phyloP scores from a whole-genome alignment of 352 stramenopile genomes.

The Aphanomyces astaci region DNA sequence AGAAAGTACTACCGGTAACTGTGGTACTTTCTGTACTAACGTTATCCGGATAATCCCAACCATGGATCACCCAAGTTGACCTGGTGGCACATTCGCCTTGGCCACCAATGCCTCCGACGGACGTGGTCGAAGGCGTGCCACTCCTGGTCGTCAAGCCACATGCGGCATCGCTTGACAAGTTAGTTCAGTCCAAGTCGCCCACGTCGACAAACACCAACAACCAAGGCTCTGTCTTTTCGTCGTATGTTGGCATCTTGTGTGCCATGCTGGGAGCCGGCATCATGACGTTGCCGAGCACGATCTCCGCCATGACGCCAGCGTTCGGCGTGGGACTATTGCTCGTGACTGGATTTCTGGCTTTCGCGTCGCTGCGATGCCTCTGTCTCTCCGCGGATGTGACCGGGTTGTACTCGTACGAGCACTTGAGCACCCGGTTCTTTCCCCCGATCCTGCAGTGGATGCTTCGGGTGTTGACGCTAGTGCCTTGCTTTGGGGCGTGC shows the following conservation, averaged over 20 bases:
- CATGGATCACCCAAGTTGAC: too few relatives aligned
- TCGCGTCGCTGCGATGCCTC: slow-evolving; percentile 66
- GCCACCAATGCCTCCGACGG: too few relatives aligned
- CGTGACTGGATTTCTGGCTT: slow-evolving; percentile 50
- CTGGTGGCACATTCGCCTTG: too few relatives aligned
- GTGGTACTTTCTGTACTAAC: too few relatives aligned
- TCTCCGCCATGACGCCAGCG: slow-evolving; percentile 48
- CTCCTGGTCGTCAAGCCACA: too few relatives aligned
- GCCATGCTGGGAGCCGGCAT: slow-evolving; percentile 80
- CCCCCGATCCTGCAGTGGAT: slow-evolving; percentile 55
- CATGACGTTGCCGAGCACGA: slow-evolving; percentile 52
- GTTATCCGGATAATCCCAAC: too few relatives aligned
- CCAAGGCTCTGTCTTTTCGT: slow-evolving; percentile 30
- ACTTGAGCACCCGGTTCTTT: slow-evolving; percentile 69
- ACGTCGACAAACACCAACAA: too few relatives aligned
- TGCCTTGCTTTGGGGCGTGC: slow-evolving; percentile 63
- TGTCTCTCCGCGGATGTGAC: slow-evolving; percentile 47
- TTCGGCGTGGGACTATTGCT: slow-evolving; percentile 45
- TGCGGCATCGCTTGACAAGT: too few relatives aligned
- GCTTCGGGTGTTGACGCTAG: slow-evolving; percentile 55
- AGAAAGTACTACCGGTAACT: too few relatives aligned
- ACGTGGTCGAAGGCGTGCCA: too few relatives aligned
- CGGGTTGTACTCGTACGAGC: slow-evolving; percentile 66
- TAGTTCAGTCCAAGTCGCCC: too few relatives aligned
- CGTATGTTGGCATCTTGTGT: slow-evolving; percentile 60